Base-by-base conservation (phyloP, 2,329 filamentous ascomycete genomes). In the Ophiostoma himal-ulmi region DNA sequence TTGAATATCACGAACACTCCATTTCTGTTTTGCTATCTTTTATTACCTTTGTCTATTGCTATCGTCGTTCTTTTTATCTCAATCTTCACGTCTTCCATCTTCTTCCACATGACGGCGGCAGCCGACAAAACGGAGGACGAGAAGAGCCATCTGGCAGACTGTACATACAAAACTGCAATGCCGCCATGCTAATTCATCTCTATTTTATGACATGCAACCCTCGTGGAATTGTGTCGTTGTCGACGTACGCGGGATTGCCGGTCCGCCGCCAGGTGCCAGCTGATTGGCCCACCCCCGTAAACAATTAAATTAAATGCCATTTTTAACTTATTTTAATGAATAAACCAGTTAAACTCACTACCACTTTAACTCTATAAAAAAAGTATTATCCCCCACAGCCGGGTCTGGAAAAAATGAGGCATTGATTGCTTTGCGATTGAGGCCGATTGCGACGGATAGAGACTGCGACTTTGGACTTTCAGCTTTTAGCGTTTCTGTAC, bases 221-320 rank as follows among this genome's bases (percentile, higher is more conserved):
- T 22, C 5, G 22, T 26, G 22, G 8, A 22, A 52, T 5, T 30
- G 54, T 26, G 30, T 60, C 34, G 7, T 22, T 39, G 62, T 65
- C 34, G 62, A 20, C 30, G 30, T 30, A 30, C 36, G 10, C 20
- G 17, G 4, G 5, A 20, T 22, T 65, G 62, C 36, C 62, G 36
- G 60, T 39, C 62, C 62, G 62, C 36, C 20, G 36, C 36, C 62
- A 65, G 36, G 34, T 65, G 65, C n/a, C 65, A 34, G n/a, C 65
- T 39, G 64, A 66, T 66, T 41, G 64, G 64, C 36, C 62, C 64
- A 41, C 37, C 64, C 64, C 64, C 64, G 37, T 37, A n/a, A 67
- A 5, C 5, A 30, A 34, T 67, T 41, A 44, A 67, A 67, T 67
- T 41, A n/a, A 67, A 44, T 67, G 10, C 11, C 26, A 26, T 0